Evolutionary conservation across 2,329 filamentous ascomycete genomes (phyloP).

Genomic region (Rutstroemia sp.): DNA sequence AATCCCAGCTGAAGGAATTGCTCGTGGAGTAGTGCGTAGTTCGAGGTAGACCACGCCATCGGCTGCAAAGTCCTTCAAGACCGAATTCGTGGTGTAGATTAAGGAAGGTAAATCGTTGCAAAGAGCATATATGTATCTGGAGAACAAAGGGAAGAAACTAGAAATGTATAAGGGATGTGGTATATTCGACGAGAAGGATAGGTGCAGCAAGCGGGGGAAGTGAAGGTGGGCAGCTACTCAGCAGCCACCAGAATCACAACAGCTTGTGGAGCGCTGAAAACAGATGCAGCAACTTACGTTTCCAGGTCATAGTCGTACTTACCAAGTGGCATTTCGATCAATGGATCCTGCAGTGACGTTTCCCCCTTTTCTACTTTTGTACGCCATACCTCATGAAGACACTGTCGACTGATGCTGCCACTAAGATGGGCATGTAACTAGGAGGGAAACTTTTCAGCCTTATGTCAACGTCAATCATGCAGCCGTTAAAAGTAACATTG

Average conservation of each 20-base stretch:
- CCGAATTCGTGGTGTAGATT: constrained; percentile 53
- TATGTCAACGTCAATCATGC: constrained; percentile 10
- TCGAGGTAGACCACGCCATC: constrained; percentile 76
- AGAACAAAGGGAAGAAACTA: constrained; percentile 74
- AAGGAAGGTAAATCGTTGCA: constrained; percentile 55
- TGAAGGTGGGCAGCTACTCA: background rate
- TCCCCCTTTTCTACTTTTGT: constrained; percentile 44
- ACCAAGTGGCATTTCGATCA: constrained; percentile 59
- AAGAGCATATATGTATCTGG: constrained; percentile 71
- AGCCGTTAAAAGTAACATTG: background rate
- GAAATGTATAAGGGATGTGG: constrained; percentile 9
- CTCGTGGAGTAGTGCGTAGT: constrained; percentile 70
- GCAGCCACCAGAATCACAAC: background rate
- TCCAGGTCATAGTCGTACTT: constrained; percentile 65
- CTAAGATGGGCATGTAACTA: constrained; percentile 76
- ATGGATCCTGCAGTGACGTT: constrained; percentile 57
- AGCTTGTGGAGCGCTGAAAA: background rate
- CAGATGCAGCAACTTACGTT: constrained; percentile 42
- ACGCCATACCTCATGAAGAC: constrained; percentile 68
- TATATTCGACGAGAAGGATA: background rate
- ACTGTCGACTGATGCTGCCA: constrained; percentile 66
- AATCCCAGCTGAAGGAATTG: constrained; percentile 43
- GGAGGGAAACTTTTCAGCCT: constrained; percentile 13
- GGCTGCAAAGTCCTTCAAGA: constrained; percentile 56
- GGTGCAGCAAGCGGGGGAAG: too few species aligned